A percentile compares a stretch with the other conserved stretches of the same genome.
These are phyloP conservation scores for Vitis riparia DNA, from an alignment of 164 flowering plant species.

Conservation along the genomic window DNA sequence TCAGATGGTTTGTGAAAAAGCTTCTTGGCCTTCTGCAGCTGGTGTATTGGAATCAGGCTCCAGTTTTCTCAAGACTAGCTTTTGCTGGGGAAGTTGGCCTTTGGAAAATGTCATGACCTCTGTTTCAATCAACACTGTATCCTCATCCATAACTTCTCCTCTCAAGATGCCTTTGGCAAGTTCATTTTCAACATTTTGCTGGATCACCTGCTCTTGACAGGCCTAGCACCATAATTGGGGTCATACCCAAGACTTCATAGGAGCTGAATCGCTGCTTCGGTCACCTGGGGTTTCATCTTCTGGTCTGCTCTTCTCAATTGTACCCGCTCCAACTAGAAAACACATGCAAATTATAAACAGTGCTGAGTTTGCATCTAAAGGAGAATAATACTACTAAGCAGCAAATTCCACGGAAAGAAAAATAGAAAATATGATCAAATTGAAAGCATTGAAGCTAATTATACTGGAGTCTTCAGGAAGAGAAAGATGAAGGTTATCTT, in stretches of 20 bases:
- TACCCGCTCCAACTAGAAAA: conserved; percentile 76
- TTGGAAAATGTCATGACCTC: conserved; percentile 74
- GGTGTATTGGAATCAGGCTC: conserved; percentile 29
- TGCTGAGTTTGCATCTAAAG: not conserved
- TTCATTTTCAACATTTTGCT: conserved; percentile 87
- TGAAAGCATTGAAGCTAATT: no score
- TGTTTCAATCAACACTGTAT: conserved; percentile 72
- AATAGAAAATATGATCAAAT: no score
- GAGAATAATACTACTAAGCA: not conserved
- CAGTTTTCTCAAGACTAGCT: conserved; percentile 60
- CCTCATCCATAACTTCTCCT: conserved; percentile 95
- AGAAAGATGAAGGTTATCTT: no score
- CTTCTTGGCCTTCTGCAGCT: conserved; percentile 35
- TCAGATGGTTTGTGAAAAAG: conserved; percentile 32
- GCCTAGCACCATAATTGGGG: conserved; percentile 95
- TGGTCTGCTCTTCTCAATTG: conserved; percentile 77
- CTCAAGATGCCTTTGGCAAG: conserved; percentile 92
- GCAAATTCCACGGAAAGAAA: not conserved
- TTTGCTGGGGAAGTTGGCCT: conserved; percentile 88
- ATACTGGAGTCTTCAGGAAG: no score
- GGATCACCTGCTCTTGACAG: conserved; percentile 88
- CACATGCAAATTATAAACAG: conserved; percentile 7
- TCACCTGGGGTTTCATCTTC: conserved; percentile 73
- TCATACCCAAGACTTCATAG: conserved; percentile 90
- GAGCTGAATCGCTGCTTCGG: conserved; percentile 69